Evolutionary conservation across 176 grass and related monocot genomes (phyloP).

Genomic region (Pharus latifolius): DNA sequence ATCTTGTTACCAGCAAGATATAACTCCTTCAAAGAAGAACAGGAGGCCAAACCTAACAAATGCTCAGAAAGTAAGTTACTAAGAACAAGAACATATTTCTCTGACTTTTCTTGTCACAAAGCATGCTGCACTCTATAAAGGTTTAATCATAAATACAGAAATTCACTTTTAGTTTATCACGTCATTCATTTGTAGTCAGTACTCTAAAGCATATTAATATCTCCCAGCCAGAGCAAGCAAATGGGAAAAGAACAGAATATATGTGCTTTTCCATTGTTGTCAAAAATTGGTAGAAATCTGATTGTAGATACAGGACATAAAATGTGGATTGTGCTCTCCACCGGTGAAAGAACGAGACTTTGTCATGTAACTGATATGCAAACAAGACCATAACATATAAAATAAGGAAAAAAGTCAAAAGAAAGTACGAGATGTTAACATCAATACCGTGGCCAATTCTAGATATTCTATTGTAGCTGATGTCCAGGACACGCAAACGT

Average conservation of each 20-base stretch:
- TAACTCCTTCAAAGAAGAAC: slow-evolving; percentile 78
- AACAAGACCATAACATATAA: background rate
- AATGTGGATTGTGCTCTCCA: background rate
- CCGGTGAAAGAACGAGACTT: background rate
- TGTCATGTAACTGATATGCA: background rate
- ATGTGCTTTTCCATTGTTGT: too few relatives aligned
- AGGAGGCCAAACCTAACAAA: slow-evolving; percentile 73
- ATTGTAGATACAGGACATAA: too few relatives aligned
- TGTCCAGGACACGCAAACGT: slow-evolving; percentile 67
- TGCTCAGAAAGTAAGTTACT: background rate
- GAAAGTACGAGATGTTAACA: background rate
- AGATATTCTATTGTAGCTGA: slow-evolving; percentile 84
- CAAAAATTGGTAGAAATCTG: too few relatives aligned
- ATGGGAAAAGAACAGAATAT: too few relatives aligned
- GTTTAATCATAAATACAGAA: background rate
- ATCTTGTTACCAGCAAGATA: slow-evolving; percentile 94
- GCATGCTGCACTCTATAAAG: background rate
- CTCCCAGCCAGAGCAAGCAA: background rate
- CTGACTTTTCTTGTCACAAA: background rate
- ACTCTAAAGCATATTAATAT: background rate
- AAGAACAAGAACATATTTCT: background rate
- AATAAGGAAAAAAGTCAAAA: background rate
- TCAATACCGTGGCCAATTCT: slow-evolving; percentile 86
- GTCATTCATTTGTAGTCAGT: background rate
- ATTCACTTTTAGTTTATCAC: background rate